phyloP scores from a whole-genome alignment of 2,329 filamentous ascomycete species.

The Aspergillus eucalypticola region DNA sequence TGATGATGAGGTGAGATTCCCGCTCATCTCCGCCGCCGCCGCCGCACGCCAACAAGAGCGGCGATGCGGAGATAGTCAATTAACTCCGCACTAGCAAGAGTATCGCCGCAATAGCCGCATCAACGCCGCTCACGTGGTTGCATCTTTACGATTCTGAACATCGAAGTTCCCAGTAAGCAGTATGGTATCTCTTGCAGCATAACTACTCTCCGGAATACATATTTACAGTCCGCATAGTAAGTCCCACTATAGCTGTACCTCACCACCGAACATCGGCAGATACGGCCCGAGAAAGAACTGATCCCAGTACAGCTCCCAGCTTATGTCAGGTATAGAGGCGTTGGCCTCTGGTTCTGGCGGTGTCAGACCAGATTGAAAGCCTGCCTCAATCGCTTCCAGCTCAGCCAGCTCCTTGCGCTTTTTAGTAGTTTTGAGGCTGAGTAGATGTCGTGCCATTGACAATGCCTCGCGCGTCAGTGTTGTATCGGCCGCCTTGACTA shows the following conservation, averaged over 20 bases:
- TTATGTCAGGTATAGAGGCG: constrained; percentile 21
- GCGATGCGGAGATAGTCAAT: constrained; percentile 9
- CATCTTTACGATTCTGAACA: no score
- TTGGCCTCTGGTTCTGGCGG: constrained; percentile 15
- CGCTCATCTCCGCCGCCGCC: constrained; percentile 19
- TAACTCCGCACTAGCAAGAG: constrained; percentile 19
- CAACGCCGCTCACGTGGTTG: constrained; percentile 9
- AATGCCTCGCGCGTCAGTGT: constrained; percentile 29
- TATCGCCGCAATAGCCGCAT: constrained; percentile 18
- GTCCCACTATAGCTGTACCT: constrained; percentile 16
- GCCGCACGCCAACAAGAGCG: constrained; percentile 13
- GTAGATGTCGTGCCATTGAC: constrained; percentile 32
- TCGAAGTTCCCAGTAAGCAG: no score
- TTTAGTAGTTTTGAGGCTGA: constrained; percentile 29
- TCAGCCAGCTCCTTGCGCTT: constrained; percentile 32
- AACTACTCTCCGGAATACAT: background rate
- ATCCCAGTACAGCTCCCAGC: constrained; percentile 30
- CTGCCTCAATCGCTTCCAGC: constrained; percentile 30
- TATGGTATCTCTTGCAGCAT: no score
- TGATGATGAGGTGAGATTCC: background rate
- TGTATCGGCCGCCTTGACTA: constrained; percentile 30
- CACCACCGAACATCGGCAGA: constrained; percentile 26
- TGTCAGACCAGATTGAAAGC: constrained; percentile 17
- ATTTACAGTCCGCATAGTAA: background rate
- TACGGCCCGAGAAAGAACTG: constrained; percentile 36